Conservation (phyloP, 1,284 basidiomycete species). For the Cystobasidium sp. region DNA sequence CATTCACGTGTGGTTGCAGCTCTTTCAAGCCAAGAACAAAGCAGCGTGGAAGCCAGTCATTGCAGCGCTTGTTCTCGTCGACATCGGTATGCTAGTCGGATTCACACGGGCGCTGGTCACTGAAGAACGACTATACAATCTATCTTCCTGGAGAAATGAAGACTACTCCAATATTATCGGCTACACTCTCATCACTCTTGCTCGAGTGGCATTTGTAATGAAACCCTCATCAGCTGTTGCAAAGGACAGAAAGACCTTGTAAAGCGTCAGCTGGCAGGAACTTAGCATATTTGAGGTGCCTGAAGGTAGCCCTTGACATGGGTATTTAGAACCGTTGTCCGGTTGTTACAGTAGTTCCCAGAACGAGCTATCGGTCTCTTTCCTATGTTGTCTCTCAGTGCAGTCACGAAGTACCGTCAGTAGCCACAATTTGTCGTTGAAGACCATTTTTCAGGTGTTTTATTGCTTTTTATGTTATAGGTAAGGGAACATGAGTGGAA, state of each 20-base stretch:
- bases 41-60: constrained; percentile 15
- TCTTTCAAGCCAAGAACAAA: constrained; percentile 6
- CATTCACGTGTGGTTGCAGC: constrained; percentile 27
- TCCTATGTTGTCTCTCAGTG: neutral
- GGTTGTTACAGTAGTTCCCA: neutral
- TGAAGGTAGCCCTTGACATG: neutral
- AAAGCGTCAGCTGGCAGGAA: neutral
- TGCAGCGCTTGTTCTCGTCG: neutral
- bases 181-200: constrained; percentile 24
- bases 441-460: constrained; percentile 34
- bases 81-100: constrained; percentile 13
- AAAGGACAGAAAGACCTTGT: constrained; percentile 1
- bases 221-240: neutral
- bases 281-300: neutral
- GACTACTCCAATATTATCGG: constrained; percentile 18
- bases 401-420: neutral
- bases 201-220: constrained; percentile 5
- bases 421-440: constrained; percentile 11
- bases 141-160: constrained; percentile 17
- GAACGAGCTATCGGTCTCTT: too few relatives aligned
- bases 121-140: constrained; percentile 7
- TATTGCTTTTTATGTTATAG: constrained; percentile 28
- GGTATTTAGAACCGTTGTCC: neutral
- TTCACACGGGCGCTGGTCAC: constrained; percentile 13
- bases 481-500: neutral